Base-by-base conservation (phyloP, 331 rosid species). In the Prunus yedoensis region DNA sequence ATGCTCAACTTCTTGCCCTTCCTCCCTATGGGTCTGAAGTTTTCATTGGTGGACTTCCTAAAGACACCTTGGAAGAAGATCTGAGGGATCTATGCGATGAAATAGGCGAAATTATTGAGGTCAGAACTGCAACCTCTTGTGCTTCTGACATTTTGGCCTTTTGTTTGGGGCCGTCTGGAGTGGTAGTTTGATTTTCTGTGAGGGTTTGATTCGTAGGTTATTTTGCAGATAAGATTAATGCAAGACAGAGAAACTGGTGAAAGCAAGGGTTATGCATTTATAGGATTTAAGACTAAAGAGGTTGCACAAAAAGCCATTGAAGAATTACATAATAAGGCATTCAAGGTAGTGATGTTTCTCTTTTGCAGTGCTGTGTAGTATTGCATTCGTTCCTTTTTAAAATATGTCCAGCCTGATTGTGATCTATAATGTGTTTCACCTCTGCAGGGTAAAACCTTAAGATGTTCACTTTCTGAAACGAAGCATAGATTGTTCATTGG, bases 11-110 rank as follows among this genome's bases (percentile, higher is more conserved):
- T 82, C 97, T 95, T 81, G 87, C 94, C 41, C 98, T 92, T 78
- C 97, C 99, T 73, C 97, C 99, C 38, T 95, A 89, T 77, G 98
- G 98, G 46, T 89, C 99, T 60, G 98, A 92, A 85, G 91, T 95
- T 67, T 95, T 95, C 83, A 87, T 92, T 79, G 99, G 99, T 38
- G 98, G 99, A 51, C 98, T 95, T 78, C 96, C 97, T 78, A 90
- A 96, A 75, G 98, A 91, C 67, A 73, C 85, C 73, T 74, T 74
- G 2, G 99, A 92, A 85, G 96, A 88, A 74, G 96, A 95, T 74
- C 83, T 95, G 64, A 89, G 92, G 83, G 96, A 91, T 53, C 57
- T 95, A 84, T 92, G 99, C 32, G 93, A 89, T 72, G 77, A 86
- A 2, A 66, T 95, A 71, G 99, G 98, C 9, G 93, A 90, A 70